phyloP scores from a whole-genome alignment of 352 stramenopile genomes.

The Saprolegnia parasitica region DNA sequence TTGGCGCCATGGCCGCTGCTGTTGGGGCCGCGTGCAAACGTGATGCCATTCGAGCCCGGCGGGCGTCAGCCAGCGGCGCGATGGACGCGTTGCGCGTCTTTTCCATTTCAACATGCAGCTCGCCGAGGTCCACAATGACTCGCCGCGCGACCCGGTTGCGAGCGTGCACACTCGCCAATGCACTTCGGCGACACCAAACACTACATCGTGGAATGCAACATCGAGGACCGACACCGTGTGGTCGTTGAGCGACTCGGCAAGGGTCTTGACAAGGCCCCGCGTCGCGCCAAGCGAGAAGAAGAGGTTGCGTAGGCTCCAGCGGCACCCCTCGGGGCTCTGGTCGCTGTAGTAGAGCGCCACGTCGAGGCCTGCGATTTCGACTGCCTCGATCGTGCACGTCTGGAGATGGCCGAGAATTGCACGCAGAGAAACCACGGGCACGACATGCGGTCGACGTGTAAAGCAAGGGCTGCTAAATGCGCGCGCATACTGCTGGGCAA shows the following conservation, averaged over 20 bases:
- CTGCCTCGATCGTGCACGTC: conserved; percentile 47
- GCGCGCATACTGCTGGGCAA: conserved; percentile 39
- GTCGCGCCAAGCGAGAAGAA: conserved; percentile 22
- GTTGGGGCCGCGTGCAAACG: background rate
- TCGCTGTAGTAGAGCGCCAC: conserved; percentile 67
- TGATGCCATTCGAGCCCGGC: background rate
- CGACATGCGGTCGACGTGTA: conserved; percentile 4
- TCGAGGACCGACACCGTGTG: conserved; percentile 17
- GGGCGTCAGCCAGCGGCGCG: background rate
- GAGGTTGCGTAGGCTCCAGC: conserved; percentile 7
- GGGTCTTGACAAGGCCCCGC: background rate
- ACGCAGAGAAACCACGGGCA: background rate
- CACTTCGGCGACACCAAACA: conserved; percentile 12
- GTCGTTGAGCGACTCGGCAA: conserved; percentile 17
- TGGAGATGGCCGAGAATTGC: conserved; percentile 31
- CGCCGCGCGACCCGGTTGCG: conserved; percentile 16
- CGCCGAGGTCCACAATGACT: conserved; percentile 10
- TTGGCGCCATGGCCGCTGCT: background rate
- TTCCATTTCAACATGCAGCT: conserved; percentile 19
- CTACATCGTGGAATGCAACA: conserved; percentile 18
- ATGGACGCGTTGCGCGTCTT: background rate
- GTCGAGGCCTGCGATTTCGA: conserved; percentile 61
- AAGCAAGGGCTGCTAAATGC: conserved; percentile 30
- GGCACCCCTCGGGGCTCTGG: conserved; percentile 43
- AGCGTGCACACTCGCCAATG: conserved; percentile 21